Percentiles rank a stretch among this genome's conserved stretches.
phyloP scores from a whole-genome alignment of 75 land plant genomes.

The Chamaecyparis obtusa region DNA sequence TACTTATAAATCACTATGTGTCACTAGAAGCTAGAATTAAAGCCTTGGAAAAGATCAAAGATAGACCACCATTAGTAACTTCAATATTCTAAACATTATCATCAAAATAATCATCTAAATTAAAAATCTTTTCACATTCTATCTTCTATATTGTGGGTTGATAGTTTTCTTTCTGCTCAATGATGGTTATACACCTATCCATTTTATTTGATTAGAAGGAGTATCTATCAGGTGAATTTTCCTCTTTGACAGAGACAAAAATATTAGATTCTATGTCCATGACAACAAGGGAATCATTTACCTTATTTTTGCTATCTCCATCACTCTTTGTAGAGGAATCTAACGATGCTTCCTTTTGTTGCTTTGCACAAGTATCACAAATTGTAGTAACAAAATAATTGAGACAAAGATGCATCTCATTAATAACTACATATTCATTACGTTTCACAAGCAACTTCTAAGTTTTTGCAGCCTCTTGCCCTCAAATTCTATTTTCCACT shows the following conservation, averaged over 20 bases:
- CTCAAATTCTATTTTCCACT: slow-evolving; percentile 35
- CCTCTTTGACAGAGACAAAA: slow-evolving; percentile 18
- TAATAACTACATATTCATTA: slow-evolving; percentile 34
- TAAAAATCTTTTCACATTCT: too few species aligned
- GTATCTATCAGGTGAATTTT: slow-evolving; percentile 18
- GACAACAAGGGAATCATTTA: slow-evolving; percentile 23
- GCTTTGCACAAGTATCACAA: slow-evolving; percentile 20
- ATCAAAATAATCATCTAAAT: too few species aligned
- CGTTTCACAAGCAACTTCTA: slow-evolving; percentile 20
- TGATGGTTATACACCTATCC: too few species aligned
- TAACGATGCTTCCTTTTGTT: slow-evolving; percentile 16
- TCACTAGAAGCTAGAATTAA: too few species aligned
- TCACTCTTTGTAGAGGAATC: slow-evolving; percentile 16
- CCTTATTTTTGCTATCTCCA: slow-evolving; percentile 29
- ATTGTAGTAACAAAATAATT: slow-evolving; percentile 35
- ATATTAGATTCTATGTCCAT: slow-evolving; percentile 13
- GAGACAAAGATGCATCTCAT: slow-evolving; percentile 39
- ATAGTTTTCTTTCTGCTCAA: too few species aligned
- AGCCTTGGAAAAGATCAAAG: too few species aligned
- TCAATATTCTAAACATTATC: too few species aligned
- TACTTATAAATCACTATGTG: too few species aligned
- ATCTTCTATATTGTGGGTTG: too few species aligned
- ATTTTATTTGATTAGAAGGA: too few species aligned
- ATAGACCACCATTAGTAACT: too few species aligned
- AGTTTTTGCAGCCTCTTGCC: slow-evolving; percentile 18